Percentiles rank a stretch among this genome's conserved stretches.
These are phyloP conservation scores for Annulohypoxylon bovei DNA, from an alignment of 495 filamentous ascomycete species.

Conservation along the genomic window DNA sequence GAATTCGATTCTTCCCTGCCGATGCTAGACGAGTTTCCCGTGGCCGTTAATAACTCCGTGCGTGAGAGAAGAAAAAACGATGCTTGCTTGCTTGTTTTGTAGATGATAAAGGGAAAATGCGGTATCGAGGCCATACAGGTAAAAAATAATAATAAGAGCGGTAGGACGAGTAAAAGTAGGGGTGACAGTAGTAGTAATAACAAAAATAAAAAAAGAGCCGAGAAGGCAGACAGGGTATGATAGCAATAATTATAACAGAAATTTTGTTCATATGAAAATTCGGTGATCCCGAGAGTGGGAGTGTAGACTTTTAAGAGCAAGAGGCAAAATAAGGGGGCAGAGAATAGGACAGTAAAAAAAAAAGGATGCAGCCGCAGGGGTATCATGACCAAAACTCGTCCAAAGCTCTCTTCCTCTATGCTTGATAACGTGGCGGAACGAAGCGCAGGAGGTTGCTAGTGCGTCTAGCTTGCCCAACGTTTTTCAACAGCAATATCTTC, in stretches of 20 bases:
- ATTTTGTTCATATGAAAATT: not conserved
- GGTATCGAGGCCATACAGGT: not conserved
- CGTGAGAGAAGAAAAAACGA: not conserved
- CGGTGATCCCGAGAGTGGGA: not conserved
- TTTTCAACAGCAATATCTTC: not conserved
- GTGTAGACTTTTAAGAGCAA: not conserved
- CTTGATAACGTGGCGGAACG: not conserved
- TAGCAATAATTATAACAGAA: not conserved
- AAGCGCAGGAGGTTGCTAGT: not conserved
- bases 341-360: not conserved
- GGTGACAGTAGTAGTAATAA: not conserved
- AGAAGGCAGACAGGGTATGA: not conserved
- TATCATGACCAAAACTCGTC: conserved; percentile 35
- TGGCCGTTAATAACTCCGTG: not conserved
- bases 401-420: not conserved
- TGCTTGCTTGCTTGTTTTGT: not conserved
- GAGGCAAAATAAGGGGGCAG: not conserved
- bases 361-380: conserved; percentile 16
- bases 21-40: not conserved
- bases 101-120: not conserved
- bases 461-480: not conserved
- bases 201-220: not conserved
- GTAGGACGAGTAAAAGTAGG: not conserved
- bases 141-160: not conserved
- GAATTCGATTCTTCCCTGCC: not conserved